A percentile compares a stretch with the other conserved stretches of the same genome.
These are phyloP conservation scores for Phytopythium sindhum DNA, from an alignment of 352 stramenopile genomes.

Conservation along the genomic window DNA sequence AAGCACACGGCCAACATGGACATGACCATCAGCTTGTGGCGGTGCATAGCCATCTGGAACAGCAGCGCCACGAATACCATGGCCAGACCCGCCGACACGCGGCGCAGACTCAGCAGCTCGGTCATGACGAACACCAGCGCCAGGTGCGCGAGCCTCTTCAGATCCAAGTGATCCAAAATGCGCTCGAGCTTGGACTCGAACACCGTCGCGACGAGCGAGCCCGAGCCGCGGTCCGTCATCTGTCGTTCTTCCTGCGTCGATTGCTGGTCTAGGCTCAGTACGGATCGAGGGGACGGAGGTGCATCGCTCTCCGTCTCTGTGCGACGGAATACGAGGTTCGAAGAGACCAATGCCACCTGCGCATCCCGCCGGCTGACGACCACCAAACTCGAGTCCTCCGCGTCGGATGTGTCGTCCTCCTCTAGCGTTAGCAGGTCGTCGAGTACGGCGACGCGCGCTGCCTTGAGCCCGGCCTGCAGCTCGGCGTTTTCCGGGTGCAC, in stretches of 20 bases:
- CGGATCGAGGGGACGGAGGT: background rate
- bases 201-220: conserved; percentile 13
- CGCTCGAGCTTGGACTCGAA: conserved; percentile 61
- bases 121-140: conserved; percentile 44
- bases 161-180: conserved; percentile 51
- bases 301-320: background rate
- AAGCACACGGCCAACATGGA: conserved; percentile 68
- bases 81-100: conserved; percentile 38
- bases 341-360: background rate
- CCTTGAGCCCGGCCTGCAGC: conserved; percentile 40
- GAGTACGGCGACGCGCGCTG: conserved; percentile 52
- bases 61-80: conserved; percentile 52
- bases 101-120: conserved; percentile 51
- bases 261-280: background rate
- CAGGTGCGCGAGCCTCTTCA: conserved; percentile 49
- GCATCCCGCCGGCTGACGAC: too few relatives aligned
- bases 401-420: conserved; percentile 29
- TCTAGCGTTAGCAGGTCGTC: conserved; percentile 37
- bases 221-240: background rate
- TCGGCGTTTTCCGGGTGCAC: conserved; percentile 31
- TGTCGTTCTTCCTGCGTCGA: background rate
- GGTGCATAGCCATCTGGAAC: conserved; percentile 50
- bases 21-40: conserved; percentile 71
- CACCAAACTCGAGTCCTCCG: conserved; percentile 12
- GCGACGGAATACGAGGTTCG: background rate